Evolutionary conservation across 1,284 basidiomycete genomes (phyloP), one percentile per base, ranked within the genome.

Genomic region (Tilletia walkeri): DNA sequence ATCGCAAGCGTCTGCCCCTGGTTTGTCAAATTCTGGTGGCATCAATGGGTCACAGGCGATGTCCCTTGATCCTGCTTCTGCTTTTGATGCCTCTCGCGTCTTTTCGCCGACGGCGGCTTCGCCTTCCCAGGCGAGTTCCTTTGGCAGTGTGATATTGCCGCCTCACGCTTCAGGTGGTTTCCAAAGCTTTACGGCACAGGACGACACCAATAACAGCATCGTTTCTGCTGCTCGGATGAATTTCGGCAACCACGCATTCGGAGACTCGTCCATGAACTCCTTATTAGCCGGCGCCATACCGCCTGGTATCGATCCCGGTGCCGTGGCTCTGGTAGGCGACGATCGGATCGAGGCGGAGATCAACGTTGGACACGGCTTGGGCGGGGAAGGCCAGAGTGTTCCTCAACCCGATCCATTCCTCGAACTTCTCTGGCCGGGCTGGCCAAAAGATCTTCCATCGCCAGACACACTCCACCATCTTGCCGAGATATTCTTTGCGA

Each of bases 401-500:
- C 30, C 38, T 12, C 41, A 49, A 34, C 70, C 69, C 12, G 70
- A 71, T 36, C 66, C 70, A 10, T 47, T 73, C 16, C 49, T 67
- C 7, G 50, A 73, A 39, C 34, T 71, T 34, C 66, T 71, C 20
- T 73, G 61, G 41, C 69, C 69, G 3, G 72, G 67, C 20, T 73
- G 67, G 69, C 47, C 69, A 16, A 20, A 20, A 18, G 70, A 73
- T 34, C 66, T 71, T 34, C 72, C 70, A 3, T 49, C 66, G 20
- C 67, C 69, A 6, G 72, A 73, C 47, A 65, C 56, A 2, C 54
- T 71, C 14, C 56, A 48, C n/a, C 36, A 54, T 30, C 47, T 73
- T 36, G 53, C 50, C 18, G 70, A 72, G n/a, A 68, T 65, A 36
- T 73, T 73, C 59, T 73, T 73, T 38, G 20, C 72, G 30, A 38